Base-by-base conservation (phyloP, 805 yeast genomes). In the Suhomyces prunicola region DNA sequence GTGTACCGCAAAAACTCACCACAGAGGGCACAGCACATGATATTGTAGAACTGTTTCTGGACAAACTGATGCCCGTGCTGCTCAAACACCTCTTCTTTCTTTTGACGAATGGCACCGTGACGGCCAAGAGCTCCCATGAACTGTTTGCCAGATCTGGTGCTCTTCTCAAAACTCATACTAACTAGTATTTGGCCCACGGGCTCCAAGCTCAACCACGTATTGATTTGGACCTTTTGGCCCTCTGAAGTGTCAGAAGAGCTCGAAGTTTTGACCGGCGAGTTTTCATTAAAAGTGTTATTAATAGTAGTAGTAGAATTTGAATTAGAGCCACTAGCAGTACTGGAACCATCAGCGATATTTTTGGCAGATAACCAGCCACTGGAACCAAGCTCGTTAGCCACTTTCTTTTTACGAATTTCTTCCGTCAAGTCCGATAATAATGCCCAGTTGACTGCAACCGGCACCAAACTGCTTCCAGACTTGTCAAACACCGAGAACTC, bases 31-130 rank as follows among this genome's bases (percentile, higher is more conserved):
- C 99, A 94, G 60, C 94, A 84, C 97, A 94, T 93, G 65, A 94
- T 90, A 61, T 89, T 90, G 78, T 94, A 94, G 67, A 92, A 91
- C 67, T 91, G 97, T 62, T 90, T 93, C 68, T 90, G 97, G 44
- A 90, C 96, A 72, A 94, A 94, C 70, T 90, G 96, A 73, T 94
- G 99, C 15, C 99, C 99, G 67, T 90, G 96, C 62, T 90, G 94
- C 70, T 93, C 97, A 66, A 85, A 89, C 1, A 94, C 90, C 60
- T 89, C 96, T 64, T 86, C 90, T 60, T 92, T 90, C 74, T 92
- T 85, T 69, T 90, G 94, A 64, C 97, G 87, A 58, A 94, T 93
- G 57, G 99, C 99, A 74, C 97, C 98, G 67, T 93, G 97, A 78
- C 99, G 96, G 5, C 87, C 80, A 55, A 75, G 66, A 2, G 73